Conservation (phyloP, 148 eudicot genomes). For the Dianthus caryophyllus region DNA sequence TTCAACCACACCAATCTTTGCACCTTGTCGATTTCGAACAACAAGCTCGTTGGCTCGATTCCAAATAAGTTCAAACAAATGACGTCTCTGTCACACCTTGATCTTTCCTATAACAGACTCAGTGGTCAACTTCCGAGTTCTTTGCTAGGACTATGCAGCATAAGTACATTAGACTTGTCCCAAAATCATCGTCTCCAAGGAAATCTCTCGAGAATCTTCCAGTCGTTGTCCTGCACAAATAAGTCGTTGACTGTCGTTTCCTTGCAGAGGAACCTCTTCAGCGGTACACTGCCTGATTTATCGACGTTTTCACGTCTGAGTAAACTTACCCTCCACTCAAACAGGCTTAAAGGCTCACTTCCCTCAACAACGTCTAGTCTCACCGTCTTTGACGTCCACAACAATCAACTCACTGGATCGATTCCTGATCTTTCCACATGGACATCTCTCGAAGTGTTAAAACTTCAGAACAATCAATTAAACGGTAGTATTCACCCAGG, state of each 20-base stretch:
- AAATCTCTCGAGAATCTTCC: conserved; percentile 1
- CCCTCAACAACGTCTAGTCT: conserved; percentile 8
- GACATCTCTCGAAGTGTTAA: conserved; percentile 18
- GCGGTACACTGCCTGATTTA: conserved; percentile 22
- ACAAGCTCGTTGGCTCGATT: conserved; percentile 1
- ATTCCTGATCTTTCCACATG: conserved; percentile 28
- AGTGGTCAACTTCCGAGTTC: conserved; percentile 11
- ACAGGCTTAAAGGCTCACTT: conserved; percentile 15
- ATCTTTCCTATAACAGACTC: conserved; percentile 12
- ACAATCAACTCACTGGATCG: conserved; percentile 25
- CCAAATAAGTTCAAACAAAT: not conserved
- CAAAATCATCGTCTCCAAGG: conserved; percentile 6
- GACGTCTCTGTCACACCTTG: conserved; percentile 18
- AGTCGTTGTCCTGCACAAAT: not conserved
- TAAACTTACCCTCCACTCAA: conserved; percentile 12
- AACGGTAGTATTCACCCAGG: conserved; percentile 18
- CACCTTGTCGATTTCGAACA: not conserved
- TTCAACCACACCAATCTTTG: conserved; percentile 20
- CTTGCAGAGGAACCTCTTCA: conserved; percentile 5
- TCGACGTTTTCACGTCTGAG: conserved; percentile 1
- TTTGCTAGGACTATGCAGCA: conserved; percentile 14
- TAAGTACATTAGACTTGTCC: conserved; percentile 11
- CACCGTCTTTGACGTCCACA: conserved; percentile 18
- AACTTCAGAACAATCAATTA: conserved; percentile 21
- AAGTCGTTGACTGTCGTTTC: conserved; percentile 9